Conservation (phyloP, 2,329 filamentous ascomycete species). For the Diplocarpon rosae region DNA sequence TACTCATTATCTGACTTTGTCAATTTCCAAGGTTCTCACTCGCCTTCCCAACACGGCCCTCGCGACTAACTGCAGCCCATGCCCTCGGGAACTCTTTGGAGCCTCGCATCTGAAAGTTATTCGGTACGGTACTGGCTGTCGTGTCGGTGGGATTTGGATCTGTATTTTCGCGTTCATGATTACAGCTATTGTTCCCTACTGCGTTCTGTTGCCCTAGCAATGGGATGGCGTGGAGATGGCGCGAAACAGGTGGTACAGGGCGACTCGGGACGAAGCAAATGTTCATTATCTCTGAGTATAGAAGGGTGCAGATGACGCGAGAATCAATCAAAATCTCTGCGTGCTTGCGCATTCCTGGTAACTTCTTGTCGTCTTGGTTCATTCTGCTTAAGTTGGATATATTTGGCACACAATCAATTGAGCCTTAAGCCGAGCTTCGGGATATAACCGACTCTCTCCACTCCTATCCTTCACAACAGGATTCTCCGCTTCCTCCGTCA, state of each 20-base stretch:
- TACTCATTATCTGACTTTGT: slow-evolving; percentile 32
- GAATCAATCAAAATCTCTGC: no score
- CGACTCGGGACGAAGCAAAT: not conserved
- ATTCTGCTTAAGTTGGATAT: no score
- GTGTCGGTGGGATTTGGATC: slow-evolving; percentile 57
- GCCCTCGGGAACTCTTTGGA: slow-evolving; percentile 54
- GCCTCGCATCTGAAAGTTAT: slow-evolving; percentile 48
- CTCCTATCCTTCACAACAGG: no score
- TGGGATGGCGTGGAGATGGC: slow-evolving; percentile 11
- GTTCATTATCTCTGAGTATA: no score
- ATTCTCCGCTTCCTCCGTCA: no score
- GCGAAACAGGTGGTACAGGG: slow-evolving; percentile 6
- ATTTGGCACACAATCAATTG: no score
- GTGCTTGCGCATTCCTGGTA: no score
- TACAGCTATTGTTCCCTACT: slow-evolving; percentile 49
- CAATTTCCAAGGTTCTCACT: slow-evolving; percentile 43
- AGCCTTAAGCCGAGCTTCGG: no score
- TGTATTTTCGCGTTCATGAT: slow-evolving; percentile 62
- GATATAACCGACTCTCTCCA: no score
- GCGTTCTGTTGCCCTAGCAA: slow-evolving; percentile 62
- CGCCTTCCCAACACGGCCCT: slow-evolving; percentile 38
- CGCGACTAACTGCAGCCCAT: slow-evolving; percentile 61
- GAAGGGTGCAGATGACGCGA: no score
- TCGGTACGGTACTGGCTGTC: slow-evolving; percentile 58
- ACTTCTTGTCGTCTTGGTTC: no score